Percentiles rank a stretch among this genome's conserved stretches.
Evolutionary conservation across 2,329 filamentous ascomycete genomes (phyloP).

Genomic region (Huntiella omanensis): DNA sequence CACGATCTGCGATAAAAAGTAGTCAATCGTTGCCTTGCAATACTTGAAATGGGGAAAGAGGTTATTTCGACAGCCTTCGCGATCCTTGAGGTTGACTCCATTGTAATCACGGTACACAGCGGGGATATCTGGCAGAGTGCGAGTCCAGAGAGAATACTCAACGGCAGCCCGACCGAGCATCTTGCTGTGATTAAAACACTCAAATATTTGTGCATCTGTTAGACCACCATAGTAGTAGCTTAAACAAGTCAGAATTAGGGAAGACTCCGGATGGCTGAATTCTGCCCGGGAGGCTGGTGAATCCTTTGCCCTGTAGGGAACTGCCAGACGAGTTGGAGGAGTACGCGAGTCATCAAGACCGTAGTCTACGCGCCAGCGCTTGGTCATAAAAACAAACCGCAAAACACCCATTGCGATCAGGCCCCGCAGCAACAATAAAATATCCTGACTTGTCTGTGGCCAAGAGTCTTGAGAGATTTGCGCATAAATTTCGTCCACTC

Average conservation of each 20-base stretch:
- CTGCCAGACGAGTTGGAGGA: slow-evolving; percentile 28
- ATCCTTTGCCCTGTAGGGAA: slow-evolving; percentile 43
- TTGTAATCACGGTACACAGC: slow-evolving; percentile 22
- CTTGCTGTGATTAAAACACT: slow-evolving; percentile 26
- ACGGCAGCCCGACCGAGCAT: slow-evolving; percentile 30
- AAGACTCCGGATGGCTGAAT: slow-evolving; percentile 42
- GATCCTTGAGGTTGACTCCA: slow-evolving; percentile 41
- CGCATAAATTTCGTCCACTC: slow-evolving; percentile 21
- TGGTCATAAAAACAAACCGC: slow-evolving; percentile 31
- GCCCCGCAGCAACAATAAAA: slow-evolving; percentile 32
- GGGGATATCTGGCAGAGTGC: slow-evolving; percentile 18
- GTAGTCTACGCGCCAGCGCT: slow-evolving; percentile 48
- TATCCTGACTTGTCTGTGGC: slow-evolving; percentile 16
- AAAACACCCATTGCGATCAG: slow-evolving; percentile 38
- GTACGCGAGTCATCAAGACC: slow-evolving; percentile 28
- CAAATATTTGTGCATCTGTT: slow-evolving; percentile 27
- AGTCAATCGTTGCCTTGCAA: slow-evolving; percentile 39
- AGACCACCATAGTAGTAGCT: slow-evolving; percentile 40
- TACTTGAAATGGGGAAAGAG: slow-evolving; percentile 35
- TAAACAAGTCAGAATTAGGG: slow-evolving; percentile 35
- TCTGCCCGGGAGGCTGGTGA: slow-evolving; percentile 34
- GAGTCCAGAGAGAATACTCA: slow-evolving; percentile 33
- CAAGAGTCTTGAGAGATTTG: slow-evolving; percentile 15
- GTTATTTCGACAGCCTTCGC: slow-evolving; percentile 22
- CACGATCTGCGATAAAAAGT: slow-evolving; percentile 37